phyloP scores from a whole-genome alignment of 2,329 filamentous ascomycete genomes.

The Penicillium sp. region DNA sequence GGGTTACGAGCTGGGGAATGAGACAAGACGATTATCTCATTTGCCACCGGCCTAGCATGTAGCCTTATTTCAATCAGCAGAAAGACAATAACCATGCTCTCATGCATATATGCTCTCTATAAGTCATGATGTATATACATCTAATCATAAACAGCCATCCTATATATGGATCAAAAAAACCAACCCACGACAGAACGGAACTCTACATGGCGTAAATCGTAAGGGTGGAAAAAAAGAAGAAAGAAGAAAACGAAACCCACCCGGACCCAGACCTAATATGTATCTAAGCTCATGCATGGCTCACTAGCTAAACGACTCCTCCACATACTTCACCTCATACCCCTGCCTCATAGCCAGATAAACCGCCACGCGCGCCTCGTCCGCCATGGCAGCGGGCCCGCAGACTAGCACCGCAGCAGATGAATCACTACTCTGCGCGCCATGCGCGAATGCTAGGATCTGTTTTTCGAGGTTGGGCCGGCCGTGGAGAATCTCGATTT shows the following conservation, averaged over 20 bases:
- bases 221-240: not conserved
- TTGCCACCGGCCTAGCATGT: too few relatives aligned
- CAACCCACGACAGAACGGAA: not conserved
- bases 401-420: constrained; percentile 50
- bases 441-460: constrained; percentile 40
- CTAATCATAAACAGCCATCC: not conserved
- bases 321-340: constrained; percentile 49
- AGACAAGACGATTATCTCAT: too few relatives aligned
- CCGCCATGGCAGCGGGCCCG: constrained; percentile 52
- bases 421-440: constrained; percentile 31
- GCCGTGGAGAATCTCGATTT: constrained; percentile 24
- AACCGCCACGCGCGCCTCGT: constrained; percentile 49
- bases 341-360: constrained; percentile 41
- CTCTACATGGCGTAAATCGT: not conserved
- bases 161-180: not conserved
- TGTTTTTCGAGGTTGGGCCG: constrained; percentile 45
- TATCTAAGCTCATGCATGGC: too few relatives aligned
- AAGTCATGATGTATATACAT: not conserved
- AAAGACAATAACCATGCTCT: not conserved
- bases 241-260: not conserved
- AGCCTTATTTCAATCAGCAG: too few relatives aligned
- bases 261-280: not conserved
- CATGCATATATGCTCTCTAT: not conserved
- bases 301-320: constrained; percentile 52
- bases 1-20: too few relatives aligned